These are phyloP conservation scores for Kluyveromyces marxianus DNA, from an alignment of 1,139 yeast genomes.

Conservation along the genomic window DNA sequence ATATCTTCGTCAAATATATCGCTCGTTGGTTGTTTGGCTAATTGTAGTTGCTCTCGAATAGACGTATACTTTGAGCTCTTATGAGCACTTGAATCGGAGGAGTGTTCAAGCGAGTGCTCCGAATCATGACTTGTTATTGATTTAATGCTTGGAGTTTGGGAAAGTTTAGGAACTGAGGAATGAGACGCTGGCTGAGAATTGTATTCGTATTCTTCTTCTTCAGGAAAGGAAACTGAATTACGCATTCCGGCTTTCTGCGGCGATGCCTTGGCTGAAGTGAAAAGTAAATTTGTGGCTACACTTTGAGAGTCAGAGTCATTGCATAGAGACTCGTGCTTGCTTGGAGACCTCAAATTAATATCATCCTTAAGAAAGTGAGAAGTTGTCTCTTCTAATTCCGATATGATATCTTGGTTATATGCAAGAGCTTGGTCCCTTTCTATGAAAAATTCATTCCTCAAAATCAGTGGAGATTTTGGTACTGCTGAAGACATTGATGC, in stretches of 20 bases:
- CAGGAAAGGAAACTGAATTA: slow-evolving; percentile 17
- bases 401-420: slow-evolving; percentile 20
- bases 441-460: slow-evolving; percentile 15
- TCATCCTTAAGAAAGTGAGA: slow-evolving; percentile 1
- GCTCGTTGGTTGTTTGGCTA: slow-evolving; percentile 1
- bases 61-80: not conserved
- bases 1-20: slow-evolving; percentile 7
- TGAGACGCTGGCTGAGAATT: not conserved
- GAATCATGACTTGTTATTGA: slow-evolving; percentile 9
- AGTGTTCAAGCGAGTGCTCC: not conserved
- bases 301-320: slow-evolving; percentile 7
- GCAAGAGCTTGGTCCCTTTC: slow-evolving; percentile 20
- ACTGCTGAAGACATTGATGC: slow-evolving; percentile 3
- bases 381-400: slow-evolving; percentile 15
- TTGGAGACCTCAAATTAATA: not conserved
- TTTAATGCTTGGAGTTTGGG: slow-evolving; percentile 10
- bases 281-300: slow-evolving; percentile 9
- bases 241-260: slow-evolving; percentile 5
- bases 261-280: slow-evolving; percentile 9
- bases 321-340: not conserved
- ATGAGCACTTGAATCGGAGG: not conserved
- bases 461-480: slow-evolving; percentile 9
- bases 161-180: slow-evolving; percentile 1
- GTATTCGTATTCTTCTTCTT: not conserved
- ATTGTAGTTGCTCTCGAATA: not conserved